Evolutionary conservation across 2,329 filamentous ascomycete species (phyloP), one percentile per base, ranked within the genome.

Genomic region (Immersiporthe knoxdaviesiana): DNA sequence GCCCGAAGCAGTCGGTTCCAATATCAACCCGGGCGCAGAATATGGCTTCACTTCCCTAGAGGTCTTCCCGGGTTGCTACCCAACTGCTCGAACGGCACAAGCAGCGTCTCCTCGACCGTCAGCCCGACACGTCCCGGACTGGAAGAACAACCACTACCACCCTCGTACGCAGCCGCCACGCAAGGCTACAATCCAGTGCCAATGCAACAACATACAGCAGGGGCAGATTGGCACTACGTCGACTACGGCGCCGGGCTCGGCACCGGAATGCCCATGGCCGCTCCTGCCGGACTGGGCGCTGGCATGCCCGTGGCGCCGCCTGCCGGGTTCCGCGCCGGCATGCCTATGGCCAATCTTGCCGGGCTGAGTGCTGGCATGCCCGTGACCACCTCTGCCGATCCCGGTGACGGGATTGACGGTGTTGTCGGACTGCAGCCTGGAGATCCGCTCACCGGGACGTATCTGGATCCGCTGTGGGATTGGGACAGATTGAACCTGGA

Each of bases 401-500:
- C 14, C 14, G 50, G 18, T 14, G 21, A 41, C 27, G 37, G 52
- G 8, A 21, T 14, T 24, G 37, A 24, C 5, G 47, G 32, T 41
- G 37, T 54, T 16, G 3, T 58, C 2, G 63, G 32, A 5, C 37
- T 71, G 37, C 65, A 67, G 27, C 69, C 67, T n/a, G 69, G 69
- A 12, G 69, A 69, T 27, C 67, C 69, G 24, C 69, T 71, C 6
- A 50, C 67, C 11, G 69, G 69, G 16, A 71, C 69, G 21, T 71
- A 62, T 52, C 63, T 71, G 1, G 67, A 71, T 47, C 67, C 63
- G 27, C 63, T 71, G 1, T 71, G 69, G 69, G 69, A 67, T 41
- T 71, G 69, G 69, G 67, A 71, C 0, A 67, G 62, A 3, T 37
- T 71, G 16, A 59, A 69, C 24, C 50, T 71, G 44, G 69, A 71